Percentiles rank a stretch among this genome's conserved stretches.
Conservation (phyloP, 805 yeast genomes). For the Teunomyces barrocoloradensis region DNA sequence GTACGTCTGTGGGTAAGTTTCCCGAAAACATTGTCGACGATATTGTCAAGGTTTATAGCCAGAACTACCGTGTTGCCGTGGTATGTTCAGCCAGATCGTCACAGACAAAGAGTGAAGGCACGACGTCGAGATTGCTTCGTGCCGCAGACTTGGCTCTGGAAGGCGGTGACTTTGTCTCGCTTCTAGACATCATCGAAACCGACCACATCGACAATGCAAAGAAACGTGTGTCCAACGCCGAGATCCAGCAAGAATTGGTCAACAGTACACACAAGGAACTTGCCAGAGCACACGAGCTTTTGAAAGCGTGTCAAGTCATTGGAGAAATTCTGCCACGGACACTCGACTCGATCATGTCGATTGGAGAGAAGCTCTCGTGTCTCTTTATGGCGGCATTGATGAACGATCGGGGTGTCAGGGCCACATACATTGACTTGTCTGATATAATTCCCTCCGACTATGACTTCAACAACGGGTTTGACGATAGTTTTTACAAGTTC, state of each 20-base stretch:
- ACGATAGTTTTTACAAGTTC: slow-evolving; percentile 59
- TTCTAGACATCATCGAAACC: slow-evolving; percentile 64
- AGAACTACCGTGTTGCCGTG: slow-evolving; percentile 72
- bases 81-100: slow-evolving; percentile 96
- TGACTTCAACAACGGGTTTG: slow-evolving; percentile 58
- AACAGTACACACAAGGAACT: slow-evolving; percentile 64
- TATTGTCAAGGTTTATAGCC: slow-evolving; percentile 67
- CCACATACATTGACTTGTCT: slow-evolving; percentile 78
- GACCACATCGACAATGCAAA: slow-evolving; percentile 81
- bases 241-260: slow-evolving; percentile 53
- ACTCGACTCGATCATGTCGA: slow-evolving; percentile 83
- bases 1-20: slow-evolving; percentile 95
- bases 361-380: slow-evolving; percentile 93
- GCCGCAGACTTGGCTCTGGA: slow-evolving; percentile 81
- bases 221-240: slow-evolving; percentile 42
- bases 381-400: slow-evolving; percentile 82
- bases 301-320: slow-evolving; percentile 85
- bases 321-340: slow-evolving; percentile 92
- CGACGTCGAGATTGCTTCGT: slow-evolving; percentile 78
- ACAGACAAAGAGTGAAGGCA: slow-evolving; percentile 88
- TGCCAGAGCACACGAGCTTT: slow-evolving; percentile 60
- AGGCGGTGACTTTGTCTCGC: slow-evolving; percentile 53
- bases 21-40: slow-evolving; percentile 81
- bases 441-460: slow-evolving; percentile 63
- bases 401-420: slow-evolving; percentile 75